Base-by-base conservation (phyloP, 352 stramenopile species). In the Pythium sp. region DNA sequence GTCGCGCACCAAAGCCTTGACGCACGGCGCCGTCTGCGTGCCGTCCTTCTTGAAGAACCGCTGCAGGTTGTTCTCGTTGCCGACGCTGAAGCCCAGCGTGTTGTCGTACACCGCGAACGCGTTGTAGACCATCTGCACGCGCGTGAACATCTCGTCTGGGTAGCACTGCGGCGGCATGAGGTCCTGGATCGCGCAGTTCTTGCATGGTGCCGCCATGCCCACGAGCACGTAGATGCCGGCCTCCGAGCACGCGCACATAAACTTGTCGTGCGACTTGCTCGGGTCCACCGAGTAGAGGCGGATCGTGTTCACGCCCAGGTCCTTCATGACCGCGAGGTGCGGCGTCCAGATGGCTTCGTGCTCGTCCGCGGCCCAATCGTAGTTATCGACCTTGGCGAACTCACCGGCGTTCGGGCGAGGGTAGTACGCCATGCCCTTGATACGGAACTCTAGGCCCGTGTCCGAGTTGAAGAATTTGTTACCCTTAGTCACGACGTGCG, bases 381-480 rank as follows among this genome's bases (percentile, higher is more conserved):
- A 78, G 65, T 82, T 87, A 65, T 72, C 76, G 11, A 73, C 70
- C 20, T 69, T 64, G 8, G 79, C 65, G 0, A 82, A 46, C 54
- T 80, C 75, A 12, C 86, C 86, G 15, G 38, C 67, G 53, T 94
- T 94, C 9, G 86, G 81, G 9, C 82, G 78, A 9, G 84, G 82
- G 69, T 87, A 92, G 71, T 92, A 92, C 5, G 77, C 82, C 72
- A 92, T 87, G 51, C 86, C 86, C 59, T 82, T 81, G 34, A 92
- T 79, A 20, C 80, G 79, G 72, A 94, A 85, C 64, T 92, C 80
- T 60, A 78, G 59, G 0, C 76, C 77, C 0, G 72, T 83, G 3
- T 73, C 67, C 22, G 73, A 80, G 70, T 92, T 70, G 58, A 92
- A 92, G 63, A 91, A 84, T 63, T 86, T 87, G 77, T 89, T 90